Percentiles rank a stretch among this genome's conserved stretches.
Conservation (phyloP, 2,329 filamentous ascomycete species). For the Paecilomyces niveus region DNA sequence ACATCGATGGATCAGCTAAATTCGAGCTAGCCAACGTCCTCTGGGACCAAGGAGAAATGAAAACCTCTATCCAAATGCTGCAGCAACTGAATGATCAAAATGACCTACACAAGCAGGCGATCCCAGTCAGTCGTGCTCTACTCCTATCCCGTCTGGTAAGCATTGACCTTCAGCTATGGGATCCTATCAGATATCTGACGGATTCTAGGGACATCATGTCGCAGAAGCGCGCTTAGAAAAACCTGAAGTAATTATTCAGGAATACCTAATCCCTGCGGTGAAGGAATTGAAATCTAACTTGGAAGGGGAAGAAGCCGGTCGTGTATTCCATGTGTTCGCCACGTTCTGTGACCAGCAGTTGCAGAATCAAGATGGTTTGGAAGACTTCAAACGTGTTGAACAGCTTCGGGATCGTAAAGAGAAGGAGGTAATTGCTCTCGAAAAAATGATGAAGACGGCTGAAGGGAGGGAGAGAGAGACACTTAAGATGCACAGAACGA, state of each 20-base stretch:
- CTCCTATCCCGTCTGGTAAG: slow-evolving; percentile 72
- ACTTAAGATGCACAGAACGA: slow-evolving; percentile 56
- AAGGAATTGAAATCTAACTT: slow-evolving; percentile 65
- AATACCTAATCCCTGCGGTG: slow-evolving; percentile 78
- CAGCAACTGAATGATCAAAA: slow-evolving; percentile 61
- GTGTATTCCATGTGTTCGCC: slow-evolving; percentile 92
- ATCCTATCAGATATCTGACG: slow-evolving; percentile 7
- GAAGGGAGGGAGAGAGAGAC: slow-evolving; percentile 48
- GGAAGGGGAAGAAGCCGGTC: slow-evolving; percentile 66
- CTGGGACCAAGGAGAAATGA: slow-evolving; percentile 90
- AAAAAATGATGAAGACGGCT: slow-evolving; percentile 48
- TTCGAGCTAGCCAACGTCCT: slow-evolving; percentile 82
- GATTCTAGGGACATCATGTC: slow-evolving; percentile 64
- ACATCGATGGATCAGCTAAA: slow-evolving; percentile 68
- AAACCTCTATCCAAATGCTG: slow-evolving; percentile 81
- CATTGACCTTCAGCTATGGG: slow-evolving; percentile 5
- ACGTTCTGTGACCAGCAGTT: slow-evolving; percentile 92
- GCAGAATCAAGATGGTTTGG: slow-evolving; percentile 73
- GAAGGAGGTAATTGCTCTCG: slow-evolving; percentile 69
- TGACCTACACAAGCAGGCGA: slow-evolving; percentile 59
- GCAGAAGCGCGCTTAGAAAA: slow-evolving; percentile 87
- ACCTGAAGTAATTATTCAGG: slow-evolving; percentile 79
- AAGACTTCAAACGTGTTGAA: slow-evolving; percentile 75
- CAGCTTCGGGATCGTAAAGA: slow-evolving; percentile 73
- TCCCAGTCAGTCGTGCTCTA: slow-evolving; percentile 67